These are phyloP conservation scores for Podospora appendiculata DNA, from an alignment of 495 filamentous ascomycete genomes.

Conservation along the genomic window DNA sequence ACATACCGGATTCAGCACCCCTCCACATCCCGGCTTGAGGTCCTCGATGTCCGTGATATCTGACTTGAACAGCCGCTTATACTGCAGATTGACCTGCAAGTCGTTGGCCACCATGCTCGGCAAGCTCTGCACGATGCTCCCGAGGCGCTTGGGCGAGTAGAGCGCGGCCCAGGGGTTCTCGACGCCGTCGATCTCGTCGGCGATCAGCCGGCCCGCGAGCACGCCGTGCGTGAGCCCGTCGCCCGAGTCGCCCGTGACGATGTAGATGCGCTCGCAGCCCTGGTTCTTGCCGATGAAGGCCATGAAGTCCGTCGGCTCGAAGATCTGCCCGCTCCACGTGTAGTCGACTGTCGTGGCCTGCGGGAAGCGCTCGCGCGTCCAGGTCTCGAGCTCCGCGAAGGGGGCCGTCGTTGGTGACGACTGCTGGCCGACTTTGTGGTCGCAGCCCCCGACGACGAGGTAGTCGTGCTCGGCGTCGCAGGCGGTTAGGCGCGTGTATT, in stretches of 20 bases:
- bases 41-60: conserved; percentile 54
- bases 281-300: conserved; percentile 51
- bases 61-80: conserved; percentile 45
- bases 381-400: conserved; percentile 41
- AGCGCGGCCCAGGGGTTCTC: conserved; percentile 41
- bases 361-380: conserved; percentile 47
- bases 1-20: conserved; percentile 40
- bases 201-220: conserved; percentile 43
- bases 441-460: conserved; percentile 49
- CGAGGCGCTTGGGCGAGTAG: conserved; percentile 40
- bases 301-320: conserved; percentile 48
- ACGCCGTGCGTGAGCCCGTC: conserved; percentile 52
- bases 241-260: conserved; percentile 52
- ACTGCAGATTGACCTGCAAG: conserved; percentile 47
- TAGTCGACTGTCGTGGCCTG: conserved; percentile 42
- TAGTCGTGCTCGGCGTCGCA: conserved; percentile 49
- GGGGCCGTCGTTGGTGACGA: conserved; percentile 21
- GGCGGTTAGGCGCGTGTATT: conserved; percentile 44
- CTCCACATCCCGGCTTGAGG: conserved; percentile 36
- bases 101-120: conserved; percentile 35
- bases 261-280: conserved; percentile 39
- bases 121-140: conserved; percentile 24
- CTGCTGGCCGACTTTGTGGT: conserved; percentile 55
- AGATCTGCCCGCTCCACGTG: conserved; percentile 50
- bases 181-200: conserved; percentile 44